Evolutionary conservation across 192 early-diverging fungal species (phyloP).

Genomic region (Funneliformis geosporum): DNA sequence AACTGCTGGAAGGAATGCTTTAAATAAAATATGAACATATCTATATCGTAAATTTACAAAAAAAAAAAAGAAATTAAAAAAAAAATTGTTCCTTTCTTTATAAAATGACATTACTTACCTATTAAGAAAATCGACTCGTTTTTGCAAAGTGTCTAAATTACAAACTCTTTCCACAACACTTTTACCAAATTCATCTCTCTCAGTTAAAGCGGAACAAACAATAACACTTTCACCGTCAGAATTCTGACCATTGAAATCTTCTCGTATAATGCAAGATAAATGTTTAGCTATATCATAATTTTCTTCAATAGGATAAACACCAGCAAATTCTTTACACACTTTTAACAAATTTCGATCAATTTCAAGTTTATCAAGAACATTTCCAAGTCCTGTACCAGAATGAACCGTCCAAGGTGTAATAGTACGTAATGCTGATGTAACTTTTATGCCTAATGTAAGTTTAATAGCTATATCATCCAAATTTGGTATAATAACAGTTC

Average conservation of each 20-base stretch:
- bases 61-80: not conserved
- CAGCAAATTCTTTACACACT: constrained; percentile 58
- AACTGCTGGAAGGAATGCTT: constrained; percentile 62
- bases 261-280: constrained; percentile 58
- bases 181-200: constrained; percentile 42
- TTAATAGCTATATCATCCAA: constrained; percentile 50
- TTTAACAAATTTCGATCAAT: constrained; percentile 43
- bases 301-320: constrained; percentile 46
- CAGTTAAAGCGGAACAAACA: constrained; percentile 59
- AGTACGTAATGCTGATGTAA: constrained; percentile 65
- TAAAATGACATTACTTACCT: constrained; percentile 23
- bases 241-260: constrained; percentile 48
- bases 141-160: constrained; percentile 45
- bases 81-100: not conserved
- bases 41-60: not conserved
- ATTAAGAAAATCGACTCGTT: constrained; percentile 49
- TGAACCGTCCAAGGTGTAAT: constrained; percentile 65
- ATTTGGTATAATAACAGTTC: constrained; percentile 53
- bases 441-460: constrained; percentile 63
- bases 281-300: constrained; percentile 67
- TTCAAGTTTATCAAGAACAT: constrained; percentile 47
- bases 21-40: constrained; percentile 51
- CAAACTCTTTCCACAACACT: constrained; percentile 50
- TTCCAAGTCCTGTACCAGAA: constrained; percentile 56
- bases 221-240: constrained; percentile 47